Conservation (phyloP, 371 early-diverging fungal genomes). For the Globomyces sp. region DNA sequence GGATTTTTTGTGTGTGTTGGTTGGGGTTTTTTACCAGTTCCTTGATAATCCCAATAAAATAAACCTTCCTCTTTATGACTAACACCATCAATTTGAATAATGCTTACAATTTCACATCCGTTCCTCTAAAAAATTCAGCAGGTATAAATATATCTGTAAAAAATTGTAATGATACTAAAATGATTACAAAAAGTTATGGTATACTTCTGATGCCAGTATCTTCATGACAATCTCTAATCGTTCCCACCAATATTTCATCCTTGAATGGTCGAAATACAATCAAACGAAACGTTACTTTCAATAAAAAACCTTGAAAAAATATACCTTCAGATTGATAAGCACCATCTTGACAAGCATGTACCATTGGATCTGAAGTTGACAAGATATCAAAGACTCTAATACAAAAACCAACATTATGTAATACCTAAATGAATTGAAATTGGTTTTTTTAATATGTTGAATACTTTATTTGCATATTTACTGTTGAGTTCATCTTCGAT, state of each 20-base stretch:
- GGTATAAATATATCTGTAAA: slow-evolving; percentile 92
- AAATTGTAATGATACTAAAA: slow-evolving; percentile 76
- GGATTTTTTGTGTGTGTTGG: neutral
- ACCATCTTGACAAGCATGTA: slow-evolving; percentile 68
- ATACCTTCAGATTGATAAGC: slow-evolving; percentile 30
- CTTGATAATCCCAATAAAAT: slow-evolving; percentile 9
- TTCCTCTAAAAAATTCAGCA: slow-evolving; percentile 37
- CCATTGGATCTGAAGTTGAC: slow-evolving; percentile 73
- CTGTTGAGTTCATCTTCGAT: slow-evolving; percentile 84
- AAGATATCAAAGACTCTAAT: slow-evolving; percentile 80
- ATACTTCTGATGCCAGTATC: neutral
- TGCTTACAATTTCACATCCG: slow-evolving; percentile 61
- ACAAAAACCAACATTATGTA: slow-evolving; percentile 90
- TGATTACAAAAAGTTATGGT: too few relatives aligned
- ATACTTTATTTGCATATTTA: slow-evolving; percentile 89
- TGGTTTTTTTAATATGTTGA: too few relatives aligned
- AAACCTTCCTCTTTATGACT: slow-evolving; percentile 13
- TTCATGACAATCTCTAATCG: slow-evolving; percentile 73
- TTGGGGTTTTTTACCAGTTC: neutral
- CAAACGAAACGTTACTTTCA: slow-evolving; percentile 72
- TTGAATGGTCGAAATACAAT: slow-evolving; percentile 89
- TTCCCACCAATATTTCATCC: slow-evolving; percentile 83
- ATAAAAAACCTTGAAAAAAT: slow-evolving; percentile 7
- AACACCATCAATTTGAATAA: neutral
- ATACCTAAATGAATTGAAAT: slow-evolving; percentile 8